phyloP scores from a whole-genome alignment of 1,139 yeast species.

The Pichia sp. region DNA sequence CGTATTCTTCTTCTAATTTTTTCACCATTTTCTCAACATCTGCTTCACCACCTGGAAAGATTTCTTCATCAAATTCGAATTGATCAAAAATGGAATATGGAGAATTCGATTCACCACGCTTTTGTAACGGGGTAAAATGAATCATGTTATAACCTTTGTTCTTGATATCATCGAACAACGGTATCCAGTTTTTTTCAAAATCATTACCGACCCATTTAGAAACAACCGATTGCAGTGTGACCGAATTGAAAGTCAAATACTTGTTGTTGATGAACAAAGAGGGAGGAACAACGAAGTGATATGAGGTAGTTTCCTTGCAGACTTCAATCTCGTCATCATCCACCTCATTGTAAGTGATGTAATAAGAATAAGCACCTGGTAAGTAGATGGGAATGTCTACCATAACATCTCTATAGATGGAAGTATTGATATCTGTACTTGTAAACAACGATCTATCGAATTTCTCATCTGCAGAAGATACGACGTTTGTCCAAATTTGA shows the following conservation, averaged over 20 bases:
- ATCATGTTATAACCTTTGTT: conserved; percentile 88
- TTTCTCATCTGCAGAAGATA: conserved; percentile 37
- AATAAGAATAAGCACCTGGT: conserved; percentile 83
- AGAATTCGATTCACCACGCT: conserved; percentile 83
- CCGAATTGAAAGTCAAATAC: conserved; percentile 69
- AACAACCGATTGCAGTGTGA: conserved; percentile 79
- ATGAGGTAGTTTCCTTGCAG: conserved; percentile 48
- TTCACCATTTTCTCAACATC: conserved; percentile 48
- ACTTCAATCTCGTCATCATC: conserved; percentile 31
- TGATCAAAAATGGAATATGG: conserved; percentile 93
- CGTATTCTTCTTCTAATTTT: conserved; percentile 51
- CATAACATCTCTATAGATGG: conserved; percentile 57
- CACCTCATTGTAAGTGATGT: conserved; percentile 45
- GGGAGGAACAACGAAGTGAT: conserved; percentile 81
- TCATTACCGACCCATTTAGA: conserved; percentile 87
- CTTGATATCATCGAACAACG: conserved; percentile 55
- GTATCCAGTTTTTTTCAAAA: conserved; percentile 53
- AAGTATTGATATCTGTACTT: conserved; percentile 42
- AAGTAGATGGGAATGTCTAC: conserved; percentile 57
- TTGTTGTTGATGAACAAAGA: conserved; percentile 54
- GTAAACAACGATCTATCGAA: conserved; percentile 59
- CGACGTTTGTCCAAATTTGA: conserved; percentile 70
- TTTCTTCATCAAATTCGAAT: conserved; percentile 62
- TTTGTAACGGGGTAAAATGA: conserved; percentile 91
- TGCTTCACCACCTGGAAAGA: conserved; percentile 47